Evolutionary conservation across 768 basidiomycete species (phyloP).

Genomic region (Leccinellum rugosiceps): DNA sequence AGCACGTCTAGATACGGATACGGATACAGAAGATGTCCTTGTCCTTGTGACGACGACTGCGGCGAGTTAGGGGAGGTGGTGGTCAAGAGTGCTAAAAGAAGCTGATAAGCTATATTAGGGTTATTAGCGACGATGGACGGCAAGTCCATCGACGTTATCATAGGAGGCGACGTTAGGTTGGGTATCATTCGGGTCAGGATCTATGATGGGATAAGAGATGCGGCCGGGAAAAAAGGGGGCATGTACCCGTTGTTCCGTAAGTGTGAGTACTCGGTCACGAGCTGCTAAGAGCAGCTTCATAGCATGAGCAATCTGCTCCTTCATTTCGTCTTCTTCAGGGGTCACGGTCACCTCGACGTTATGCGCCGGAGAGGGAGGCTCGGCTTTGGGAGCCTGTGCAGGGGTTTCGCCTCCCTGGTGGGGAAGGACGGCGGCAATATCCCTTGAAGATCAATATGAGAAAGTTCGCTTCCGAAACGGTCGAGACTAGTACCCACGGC

Average conservation of each 20-base stretch:
- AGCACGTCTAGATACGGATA: slow-evolving; percentile 61
- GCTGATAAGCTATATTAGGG: slow-evolving; percentile 64
- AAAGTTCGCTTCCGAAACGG: slow-evolving; percentile 1
- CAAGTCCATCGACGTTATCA: slow-evolving; percentile 68
- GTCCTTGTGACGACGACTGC: slow-evolving; percentile 7
- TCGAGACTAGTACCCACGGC: slow-evolving; percentile 34
- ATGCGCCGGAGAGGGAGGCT: slow-evolving; percentile 1
- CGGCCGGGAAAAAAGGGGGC: not conserved
- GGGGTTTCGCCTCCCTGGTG: slow-evolving; percentile 6
- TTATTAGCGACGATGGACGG: slow-evolving; percentile 64
- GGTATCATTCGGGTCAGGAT: slow-evolving; percentile 49
- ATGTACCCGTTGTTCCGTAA: slow-evolving; percentile 69
- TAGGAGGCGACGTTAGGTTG: slow-evolving; percentile 40
- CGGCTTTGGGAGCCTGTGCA: not conserved
- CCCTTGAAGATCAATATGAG: slow-evolving; percentile 22
- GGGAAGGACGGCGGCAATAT: slow-evolving; percentile 4
- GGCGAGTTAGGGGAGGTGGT: slow-evolving; percentile 21
- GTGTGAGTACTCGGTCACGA: slow-evolving; percentile 66
- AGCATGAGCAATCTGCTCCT: slow-evolving; percentile 56
- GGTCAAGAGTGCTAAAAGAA: slow-evolving; percentile 57
- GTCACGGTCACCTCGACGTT: slow-evolving; percentile 27
- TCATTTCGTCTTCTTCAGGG: slow-evolving; percentile 53
- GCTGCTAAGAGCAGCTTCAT: slow-evolving; percentile 68
- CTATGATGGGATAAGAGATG: slow-evolving; percentile 30
- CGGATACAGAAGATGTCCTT: slow-evolving; percentile 25